Base-by-base conservation (phyloP, 306 rosid species). In the Sindora glabra region DNA sequence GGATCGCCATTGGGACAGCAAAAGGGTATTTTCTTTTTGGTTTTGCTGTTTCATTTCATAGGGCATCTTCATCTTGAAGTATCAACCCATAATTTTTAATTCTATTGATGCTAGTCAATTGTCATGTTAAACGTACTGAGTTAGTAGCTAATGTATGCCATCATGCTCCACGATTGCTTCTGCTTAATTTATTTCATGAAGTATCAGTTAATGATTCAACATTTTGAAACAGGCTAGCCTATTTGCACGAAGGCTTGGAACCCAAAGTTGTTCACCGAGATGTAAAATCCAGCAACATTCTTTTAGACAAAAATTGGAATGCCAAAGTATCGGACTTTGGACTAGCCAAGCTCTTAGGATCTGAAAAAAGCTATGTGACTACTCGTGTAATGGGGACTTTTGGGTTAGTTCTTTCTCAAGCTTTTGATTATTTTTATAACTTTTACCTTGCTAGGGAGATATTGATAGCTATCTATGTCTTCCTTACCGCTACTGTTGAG, bases 331-430 rank as follows among this genome's bases (percentile, higher is more conserved):
- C 98, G 0, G 98, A 92, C 71, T 92, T 92, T 74, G 98, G 98
- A 65, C 85, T 92, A 56, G 98, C 98, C 54, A 92, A 92, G 74
- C 95, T 92, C 71, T 78, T 92, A 57, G 94, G 95, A 65, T 56
- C 98, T 0, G 98, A 88, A 70, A 74, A 78, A 72, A 83, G 76
- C 37, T 81, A 92, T 11, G 98, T 92, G 68, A 88, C 95, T 36
- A 92, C 98, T 2, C 92, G 98, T 12, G 98, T 92, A 3, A 92
- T 92, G 98, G 98, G 98, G 51, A 92, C 98, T 53, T 92, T 92
- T 11, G 98, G 98, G 98, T 77, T 57, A 27, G 81, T 59, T 50
- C 50, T 69, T 38, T 11, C 44, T 74, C 46, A 17, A 12, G 45
- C 14, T 36, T 61, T 21, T 19, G 19, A 56, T n/a, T 37, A 32